Base-by-base conservation (phyloP, 2,329 filamentous ascomycete genomes). In the Talaromyces pinophilus region DNA sequence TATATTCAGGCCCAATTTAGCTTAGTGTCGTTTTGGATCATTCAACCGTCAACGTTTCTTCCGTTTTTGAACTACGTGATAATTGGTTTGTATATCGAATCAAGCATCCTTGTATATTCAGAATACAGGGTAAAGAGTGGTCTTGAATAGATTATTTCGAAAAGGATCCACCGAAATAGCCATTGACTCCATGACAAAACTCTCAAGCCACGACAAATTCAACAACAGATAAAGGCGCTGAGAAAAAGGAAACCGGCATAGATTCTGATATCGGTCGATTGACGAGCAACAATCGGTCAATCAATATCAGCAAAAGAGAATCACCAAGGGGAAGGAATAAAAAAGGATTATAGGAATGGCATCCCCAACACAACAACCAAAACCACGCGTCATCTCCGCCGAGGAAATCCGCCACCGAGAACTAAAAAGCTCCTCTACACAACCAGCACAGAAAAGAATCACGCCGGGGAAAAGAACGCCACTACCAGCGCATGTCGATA, bases 401-500 rank as follows among this genome's bases (percentile, higher is more conserved):
- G 48, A 46, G 57, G 62, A 63, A 44, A 15, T 44, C 10, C 62
- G 62, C 19, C 62, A 63, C 6, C 62, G 40, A 57, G 54, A 57
- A 15, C 10, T 57, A 4, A 8, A 60, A 5, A 2, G 57, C 38
- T 60, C 52, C 19, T 33, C 25, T 17, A 11, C 52, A 38, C 33
- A 60, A 8, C 25, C 38, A 28, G 19, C 57, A n/a, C 25, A 10
- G 7, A 44, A 46, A n/a, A 60, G 19, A 60, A 44, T 22, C 22
- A 63, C 19, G 25, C 19, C 57, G 5, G 44, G 35, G 4, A 59
- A 5, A 50, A 65, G 22, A 46, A 40, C 11, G 59, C 30, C 40
- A 19, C 1, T 48, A 3, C 52, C 22, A 28, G 28, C 33, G 3
- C 59, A 66, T 54, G 59, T 69, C 25, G 78, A 81, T 71, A 76